phyloP scores from a whole-genome alignment of 202 grass and related monocot genomes.

The Schoenoplectus triqueter region DNA sequence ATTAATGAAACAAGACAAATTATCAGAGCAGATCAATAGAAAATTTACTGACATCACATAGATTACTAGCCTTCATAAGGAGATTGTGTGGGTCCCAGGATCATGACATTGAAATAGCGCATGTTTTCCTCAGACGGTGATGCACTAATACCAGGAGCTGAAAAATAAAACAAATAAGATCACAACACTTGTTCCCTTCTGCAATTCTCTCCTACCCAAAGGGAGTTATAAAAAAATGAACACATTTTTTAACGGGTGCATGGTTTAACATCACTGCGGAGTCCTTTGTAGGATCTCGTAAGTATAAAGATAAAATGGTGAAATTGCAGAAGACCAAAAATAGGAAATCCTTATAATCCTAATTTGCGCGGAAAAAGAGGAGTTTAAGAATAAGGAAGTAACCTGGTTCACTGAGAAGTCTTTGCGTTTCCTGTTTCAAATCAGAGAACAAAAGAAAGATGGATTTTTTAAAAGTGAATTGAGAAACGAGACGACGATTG shows the following conservation, averaged over 20 bases:
- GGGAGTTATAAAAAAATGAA: background rate
- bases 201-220: no score
- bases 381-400: slow-evolving; percentile 1
- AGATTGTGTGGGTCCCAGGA: slow-evolving; percentile 74
- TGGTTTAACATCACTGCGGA: background rate
- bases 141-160: slow-evolving; percentile 85
- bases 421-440: slow-evolving; percentile 74
- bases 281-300: background rate
- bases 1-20: slow-evolving; percentile 26
- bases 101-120: slow-evolving; percentile 99
- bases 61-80: slow-evolving; percentile 77
- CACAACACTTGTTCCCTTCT: background rate
- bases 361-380: background rate
- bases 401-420: slow-evolving; percentile 92
- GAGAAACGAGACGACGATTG: slow-evolving; percentile 9
- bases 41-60: slow-evolving; percentile 35
- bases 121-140: slow-evolving; percentile 93
- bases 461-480: background rate
- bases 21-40: slow-evolving; percentile 25
- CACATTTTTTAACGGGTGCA: background rate
- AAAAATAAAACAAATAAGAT: slow-evolving; percentile 36
- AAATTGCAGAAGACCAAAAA: slow-evolving; percentile 25
- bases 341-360: background rate
- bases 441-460: slow-evolving; percentile 33
- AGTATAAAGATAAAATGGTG: slow-evolving; percentile 3